A percentile compares a stretch with the other conserved stretches of the same genome.
These are phyloP conservation scores for Saturnispora gosingensis DNA, from an alignment of 805 yeast species.

Conservation along the genomic window DNA sequence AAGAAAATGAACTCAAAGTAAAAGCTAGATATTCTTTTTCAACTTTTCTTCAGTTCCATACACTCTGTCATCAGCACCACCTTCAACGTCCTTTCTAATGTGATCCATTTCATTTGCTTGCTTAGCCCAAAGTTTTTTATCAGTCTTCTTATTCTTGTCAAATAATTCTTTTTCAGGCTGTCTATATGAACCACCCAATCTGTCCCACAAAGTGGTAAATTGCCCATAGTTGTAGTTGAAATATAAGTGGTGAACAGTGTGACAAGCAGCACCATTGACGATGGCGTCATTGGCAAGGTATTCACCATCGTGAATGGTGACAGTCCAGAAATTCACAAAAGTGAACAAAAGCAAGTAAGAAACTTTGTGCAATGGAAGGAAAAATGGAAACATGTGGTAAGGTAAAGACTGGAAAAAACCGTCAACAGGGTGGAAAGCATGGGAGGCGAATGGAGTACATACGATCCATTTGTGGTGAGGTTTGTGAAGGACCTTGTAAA, in stretches of 20 bases:
- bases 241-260: conserved; percentile 92
- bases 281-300: conserved; percentile 88
- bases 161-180: conserved; percentile 84
- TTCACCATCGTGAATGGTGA: conserved; percentile 97
- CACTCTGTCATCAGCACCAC: conserved; percentile 64
- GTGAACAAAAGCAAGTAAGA: conserved; percentile 76
- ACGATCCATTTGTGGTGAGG: conserved; percentile 99
- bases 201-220: conserved; percentile 96
- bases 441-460: conserved; percentile 96
- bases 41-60: conserved; percentile 31
- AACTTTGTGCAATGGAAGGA: conserved; percentile 87
- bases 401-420: conserved; percentile 92
- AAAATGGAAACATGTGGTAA: conserved; percentile 83
- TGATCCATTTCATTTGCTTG: conserved; percentile 70
- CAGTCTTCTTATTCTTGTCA: conserved; percentile 49
- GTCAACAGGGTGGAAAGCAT: conserved; percentile 97
- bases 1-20: background rate
- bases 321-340: conserved; percentile 95
- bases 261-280: conserved; percentile 97
- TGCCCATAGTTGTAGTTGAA: conserved; percentile 98
- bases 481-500: conserved; percentile 83
- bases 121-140: conserved; percentile 52
- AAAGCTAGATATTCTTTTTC: conserved; percentile 1
- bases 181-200: conserved; percentile 89
- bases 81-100: conserved; percentile 75